Evolutionary conservation across 257 asterid genomes (phyloP), one percentile per base, ranked within the genome.

Genomic region (Linderniella brevidens): DNA sequence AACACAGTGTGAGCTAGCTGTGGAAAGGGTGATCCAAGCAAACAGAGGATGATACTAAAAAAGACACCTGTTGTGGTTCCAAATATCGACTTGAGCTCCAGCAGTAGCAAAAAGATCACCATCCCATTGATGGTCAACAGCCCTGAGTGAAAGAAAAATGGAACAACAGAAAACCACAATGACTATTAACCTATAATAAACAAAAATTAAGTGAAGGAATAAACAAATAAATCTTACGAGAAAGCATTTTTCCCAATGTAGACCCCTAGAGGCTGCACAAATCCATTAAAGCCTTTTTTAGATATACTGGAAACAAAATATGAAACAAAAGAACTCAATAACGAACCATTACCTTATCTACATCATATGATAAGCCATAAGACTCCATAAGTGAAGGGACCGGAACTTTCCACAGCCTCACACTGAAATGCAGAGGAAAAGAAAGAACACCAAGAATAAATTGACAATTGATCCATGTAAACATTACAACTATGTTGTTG

Each of bases 31-130:
- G 37, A 39, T 48, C 32, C 29, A 16, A 25, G 19, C 32, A 42
- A 5, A 18, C 38, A 0, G 8, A 18, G 39, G 41, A 35, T 19
- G 15, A 6, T 32, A 52, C n/a, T n/a, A 38, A 37, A 19, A 19
- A 37, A 29, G 44, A 46, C 50, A 79, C 95, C 95, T 83, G 88
- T 76, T 78, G 66, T 80, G 95, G 74, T 90, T 77, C 98, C 98
- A 90, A 58, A 85, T 75, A 54, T 85, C 94, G 45, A 90, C 76
- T 77, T 85, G 93, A 67, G 96, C 93, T 60, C 96, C 94, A 41
- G 86, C 96, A 11, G 96, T 85, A 46, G 98, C 96, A 76, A 90
- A 90, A 48, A 77, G 87, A 32, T 79, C 81, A 51, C 95, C 92
- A 42, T 84, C 76, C 72, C 69, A 74, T 66, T 85, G 93, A 66